These are phyloP conservation scores for Phytopythium delawarense DNA, from an alignment of 352 stramenopile species.

Conservation along the genomic window DNA sequence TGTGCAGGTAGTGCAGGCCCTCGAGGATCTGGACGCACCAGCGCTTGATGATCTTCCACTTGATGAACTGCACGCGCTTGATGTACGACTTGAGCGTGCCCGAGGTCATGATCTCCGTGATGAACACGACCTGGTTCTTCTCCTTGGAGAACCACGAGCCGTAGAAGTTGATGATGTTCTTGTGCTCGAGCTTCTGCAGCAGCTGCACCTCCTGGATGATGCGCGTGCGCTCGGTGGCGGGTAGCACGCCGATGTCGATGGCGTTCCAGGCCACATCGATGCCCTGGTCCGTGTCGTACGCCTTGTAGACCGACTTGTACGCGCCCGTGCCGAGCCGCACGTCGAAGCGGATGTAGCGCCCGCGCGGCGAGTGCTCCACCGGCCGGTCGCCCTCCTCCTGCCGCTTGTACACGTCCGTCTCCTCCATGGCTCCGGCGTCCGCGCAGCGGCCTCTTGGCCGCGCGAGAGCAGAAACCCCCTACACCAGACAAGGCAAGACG, in stretches of 20 bases:
- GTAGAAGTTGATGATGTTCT: slow-evolving; percentile 99
- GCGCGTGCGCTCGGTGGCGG: slow-evolving; percentile 91
- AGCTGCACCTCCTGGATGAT: slow-evolving; percentile 98
- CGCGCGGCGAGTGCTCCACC: slow-evolving; percentile 75
- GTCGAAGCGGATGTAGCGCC: slow-evolving; percentile 84
- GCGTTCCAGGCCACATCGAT: slow-evolving; percentile 99
- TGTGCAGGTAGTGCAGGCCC: slow-evolving; percentile 92
- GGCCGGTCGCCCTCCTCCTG: slow-evolving; percentile 66
- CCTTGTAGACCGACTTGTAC: slow-evolving; percentile 92
- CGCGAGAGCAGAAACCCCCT: too few species aligned
- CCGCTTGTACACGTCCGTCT: slow-evolving; percentile 64
- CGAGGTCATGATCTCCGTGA: slow-evolving; percentile 98
- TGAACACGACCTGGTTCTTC: slow-evolving; percentile 98
- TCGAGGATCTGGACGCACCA: slow-evolving; percentile 98
- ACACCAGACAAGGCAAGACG: too few species aligned
- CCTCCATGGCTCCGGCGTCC: slow-evolving; percentile 31
- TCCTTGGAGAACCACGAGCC: slow-evolving; percentile 98
- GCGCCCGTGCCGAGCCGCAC: slow-evolving; percentile 77
- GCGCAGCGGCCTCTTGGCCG: background rate
- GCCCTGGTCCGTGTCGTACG: slow-evolving; percentile 98
- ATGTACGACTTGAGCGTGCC: slow-evolving; percentile 96
- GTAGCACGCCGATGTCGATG: slow-evolving; percentile 96
- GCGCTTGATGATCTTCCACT: slow-evolving; percentile 98
- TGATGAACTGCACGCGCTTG: slow-evolving; percentile 96
- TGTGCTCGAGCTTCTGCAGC: slow-evolving; percentile 96